Evolutionary conservation across 164 flowering plant species (phyloP).

Genomic region (grape (Vitis vinifera)): ASM3070453v1 NC_081815.1:4563001-4563500

Average conservation of each 20-base stretch:
- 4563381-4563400: background rate
- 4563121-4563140: slow-evolving; percentile 82
- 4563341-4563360: background rate
- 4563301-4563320: too few relatives aligned
- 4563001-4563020: slow-evolving; percentile 49
- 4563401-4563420: background rate
- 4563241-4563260: background rate
- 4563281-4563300: too few relatives aligned
- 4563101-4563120: slow-evolving; percentile 58
- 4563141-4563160: slow-evolving; percentile 95
- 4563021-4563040: slow-evolving; percentile 86
- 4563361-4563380: background rate
- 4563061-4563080: slow-evolving; percentile 76
- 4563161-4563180: slow-evolving; percentile 6
- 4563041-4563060: slow-evolving; percentile 75
- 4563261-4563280: background rate
- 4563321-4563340: background rate
- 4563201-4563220: background rate
- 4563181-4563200: background rate
- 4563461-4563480: too few relatives aligned
- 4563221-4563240: background rate
- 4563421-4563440: too few relatives aligned
- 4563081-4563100: slow-evolving; percentile 66
- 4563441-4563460: slow-evolving; percentile 59
- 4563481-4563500: too few relatives aligned